Base-by-base conservation (phyloP, 2,329 filamentous ascomycete genomes). In the Colletotrichum musae region DNA sequence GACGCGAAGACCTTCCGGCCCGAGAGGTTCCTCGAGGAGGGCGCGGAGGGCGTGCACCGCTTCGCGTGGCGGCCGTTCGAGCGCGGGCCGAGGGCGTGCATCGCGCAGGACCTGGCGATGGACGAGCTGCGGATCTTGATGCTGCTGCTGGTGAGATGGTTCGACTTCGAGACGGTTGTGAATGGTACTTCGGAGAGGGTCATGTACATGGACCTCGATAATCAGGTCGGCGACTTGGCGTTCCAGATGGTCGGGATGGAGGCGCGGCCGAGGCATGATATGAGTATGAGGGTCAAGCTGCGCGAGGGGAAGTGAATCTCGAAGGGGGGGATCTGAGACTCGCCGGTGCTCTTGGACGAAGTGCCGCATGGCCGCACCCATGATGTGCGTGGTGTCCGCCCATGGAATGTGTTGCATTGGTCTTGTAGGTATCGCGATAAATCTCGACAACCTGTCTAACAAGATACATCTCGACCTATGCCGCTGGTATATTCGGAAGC, bases 1-100 rank as follows among this genome's bases (percentile, higher is more conserved):
- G 73, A 80, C 9, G 75, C 79, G 1, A 67, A 76, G 32, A 72
- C 73, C 7, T 85, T 84, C 73, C 70, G 82, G 0, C 82, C 83
- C 0, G 81, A 83, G 32, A 77, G 83, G 9, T 85, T 80, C 73
- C 74, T 84, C 9, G 74, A 36, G 13, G 52, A 59, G 2, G 63
- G 56, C n/a, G 68, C 58, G 5, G 43, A 52, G n/a, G 54, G 53
- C 9, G 64, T 48, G 60, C 70, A 72, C n/a, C 70, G 70, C 4
- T 72, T 71, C 12, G 70, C 70, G 4, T 72, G 70, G 70, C 18
- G 69, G 18, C 68, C 80, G 0, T 83, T 83, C 43, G 80, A 82
- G 65, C 65, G 74, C n/a, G 81, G 80, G 0, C 76, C 80, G 0
- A 58, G 79, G 15, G 75, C 73, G 16, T 81, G 80, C 43, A 78